A percentile compares a stretch with the other conserved stretches of the same genome.
Evolutionary conservation across 768 basidiomycete species (phyloP).

Genomic region (Tricholoma furcatifolium): DNA sequence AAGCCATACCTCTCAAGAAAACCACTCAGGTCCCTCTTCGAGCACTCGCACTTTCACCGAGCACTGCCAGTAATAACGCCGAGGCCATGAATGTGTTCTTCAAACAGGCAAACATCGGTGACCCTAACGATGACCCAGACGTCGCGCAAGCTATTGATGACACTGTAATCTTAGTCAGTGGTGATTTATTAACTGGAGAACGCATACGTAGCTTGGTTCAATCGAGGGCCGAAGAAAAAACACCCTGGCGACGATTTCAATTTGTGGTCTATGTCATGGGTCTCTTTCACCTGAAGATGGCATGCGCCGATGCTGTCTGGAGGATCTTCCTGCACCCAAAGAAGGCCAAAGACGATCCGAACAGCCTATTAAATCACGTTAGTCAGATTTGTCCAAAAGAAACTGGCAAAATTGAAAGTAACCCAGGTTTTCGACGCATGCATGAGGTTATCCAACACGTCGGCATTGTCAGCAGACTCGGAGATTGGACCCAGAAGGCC

Average conservation of each 20-base stretch:
- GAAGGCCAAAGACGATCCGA: constrained; percentile 9
- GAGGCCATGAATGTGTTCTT: constrained; percentile 11
- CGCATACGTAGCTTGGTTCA: constrained; percentile 10
- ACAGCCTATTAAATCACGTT: constrained; percentile 20
- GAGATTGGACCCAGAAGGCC: constrained; percentile 26
- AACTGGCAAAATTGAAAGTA: constrained; percentile 22
- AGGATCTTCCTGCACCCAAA: constrained; percentile 18
- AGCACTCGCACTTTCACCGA: constrained; percentile 13
- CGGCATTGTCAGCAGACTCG: constrained; percentile 19
- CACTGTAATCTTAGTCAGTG: background rate
- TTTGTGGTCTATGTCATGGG: constrained; percentile 20
- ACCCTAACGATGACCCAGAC: constrained; percentile 13
- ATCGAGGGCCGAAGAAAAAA: constrained; percentile 14
- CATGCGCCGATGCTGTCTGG: constrained; percentile 23
- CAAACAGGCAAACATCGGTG: constrained; percentile 17
- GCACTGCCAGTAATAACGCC: constrained; percentile 17
- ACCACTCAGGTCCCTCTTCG: background rate
- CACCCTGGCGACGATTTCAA: constrained; percentile 15
- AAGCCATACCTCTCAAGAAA: constrained; percentile 14
- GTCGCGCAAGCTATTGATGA: background rate
- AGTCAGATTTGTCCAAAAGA: constrained; percentile 21
- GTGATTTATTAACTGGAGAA: constrained; percentile 11
- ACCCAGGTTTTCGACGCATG: constrained; percentile 30
- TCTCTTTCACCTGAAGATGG: constrained; percentile 28
- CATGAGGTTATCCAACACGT: constrained; percentile 28